Evolutionary conservation across 345 rosid species (phyloP).

Genomic region (Cardiospermum halicacabum): DNA sequence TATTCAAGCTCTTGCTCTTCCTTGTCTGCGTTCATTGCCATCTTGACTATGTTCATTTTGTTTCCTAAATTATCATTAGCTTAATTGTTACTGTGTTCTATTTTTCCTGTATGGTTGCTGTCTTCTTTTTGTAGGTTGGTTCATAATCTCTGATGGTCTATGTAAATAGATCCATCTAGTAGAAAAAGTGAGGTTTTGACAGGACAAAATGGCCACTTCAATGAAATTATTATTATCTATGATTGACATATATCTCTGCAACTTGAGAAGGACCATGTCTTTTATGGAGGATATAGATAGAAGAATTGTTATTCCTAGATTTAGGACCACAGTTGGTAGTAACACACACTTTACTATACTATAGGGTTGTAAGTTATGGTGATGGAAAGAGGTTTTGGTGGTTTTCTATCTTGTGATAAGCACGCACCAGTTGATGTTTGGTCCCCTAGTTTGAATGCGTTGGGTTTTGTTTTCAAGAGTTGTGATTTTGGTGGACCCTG

Average conservation of each 20-base stretch:
- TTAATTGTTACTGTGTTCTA: not conserved
- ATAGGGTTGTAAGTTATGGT: not conserved
- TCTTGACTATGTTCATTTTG: not conserved
- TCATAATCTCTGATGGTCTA: not conserved
- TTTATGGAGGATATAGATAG: not conserved
- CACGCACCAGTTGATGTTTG: not conserved
- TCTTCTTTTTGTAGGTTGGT: not conserved
- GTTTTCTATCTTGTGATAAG: not conserved
- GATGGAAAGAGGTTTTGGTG: not conserved
- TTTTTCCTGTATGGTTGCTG: not conserved
- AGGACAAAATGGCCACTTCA: constrained; percentile 2
- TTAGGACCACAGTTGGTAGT: constrained; percentile 21
- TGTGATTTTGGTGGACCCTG: constrained; percentile 29
- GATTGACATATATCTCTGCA: too few species aligned
- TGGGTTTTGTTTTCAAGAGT: not conserved
- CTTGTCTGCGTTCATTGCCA: not conserved
- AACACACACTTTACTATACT: not conserved
- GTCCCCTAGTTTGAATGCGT: constrained; percentile 7
- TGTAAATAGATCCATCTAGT: not conserved
- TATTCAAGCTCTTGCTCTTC: not conserved
- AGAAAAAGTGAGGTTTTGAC: constrained; percentile 7
- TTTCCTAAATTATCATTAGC: too few species aligned
- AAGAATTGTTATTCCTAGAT: constrained; percentile 1
- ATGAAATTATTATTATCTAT: not conserved
- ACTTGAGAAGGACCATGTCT: constrained; percentile 17